These are phyloP conservation scores for Podospora anserina DNA, from an alignment of 495 filamentous ascomycete genomes.

Conservation along the genomic window DNA sequence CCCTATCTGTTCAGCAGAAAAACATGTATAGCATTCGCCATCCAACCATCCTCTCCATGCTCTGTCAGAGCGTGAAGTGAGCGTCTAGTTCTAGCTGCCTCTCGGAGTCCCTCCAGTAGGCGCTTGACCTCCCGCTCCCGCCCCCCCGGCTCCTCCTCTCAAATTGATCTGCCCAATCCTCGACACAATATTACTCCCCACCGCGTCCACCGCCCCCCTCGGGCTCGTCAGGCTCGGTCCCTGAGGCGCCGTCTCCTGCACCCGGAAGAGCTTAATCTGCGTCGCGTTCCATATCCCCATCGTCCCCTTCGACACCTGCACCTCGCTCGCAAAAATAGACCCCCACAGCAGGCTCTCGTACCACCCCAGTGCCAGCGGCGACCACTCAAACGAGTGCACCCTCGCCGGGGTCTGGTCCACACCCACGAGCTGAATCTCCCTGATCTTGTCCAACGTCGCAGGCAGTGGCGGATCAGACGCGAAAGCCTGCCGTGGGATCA, in stretches of 20 bases:
- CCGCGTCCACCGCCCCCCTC: slow-evolving; percentile 89
- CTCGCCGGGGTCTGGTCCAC: slow-evolving; percentile 74
- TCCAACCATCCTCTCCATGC: background rate
- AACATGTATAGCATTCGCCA: background rate
- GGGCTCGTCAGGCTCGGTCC: slow-evolving; percentile 80
- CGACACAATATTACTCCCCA: slow-evolving; percentile 86
- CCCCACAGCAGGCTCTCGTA: slow-evolving; percentile 94
- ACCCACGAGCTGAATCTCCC: slow-evolving; percentile 46
- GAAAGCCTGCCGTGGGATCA: slow-evolving; percentile 43
- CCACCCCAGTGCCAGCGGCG: slow-evolving; percentile 87
- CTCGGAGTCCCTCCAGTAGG: background rate
- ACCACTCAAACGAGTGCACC: slow-evolving; percentile 94
- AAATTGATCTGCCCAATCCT: slow-evolving; percentile 75
- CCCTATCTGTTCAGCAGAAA: background rate
- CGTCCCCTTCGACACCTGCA: slow-evolving; percentile 81
- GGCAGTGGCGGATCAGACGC: slow-evolving; percentile 35
- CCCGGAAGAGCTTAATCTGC: slow-evolving; percentile 78
- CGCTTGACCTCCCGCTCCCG: slow-evolving; percentile 2
- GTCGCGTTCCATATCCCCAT: slow-evolving; percentile 97
- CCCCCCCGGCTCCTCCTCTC: slow-evolving; percentile 28
- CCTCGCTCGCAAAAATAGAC: slow-evolving; percentile 89
- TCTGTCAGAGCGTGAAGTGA: too few relatives aligned
- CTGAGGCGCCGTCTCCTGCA: slow-evolving; percentile 76
- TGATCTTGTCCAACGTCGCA: slow-evolving; percentile 38
- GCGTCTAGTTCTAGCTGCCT: background rate